These are phyloP conservation scores for Kazachstania psychrophila DNA, from an alignment of 805 yeast genomes.

Conservation along the genomic window DNA sequence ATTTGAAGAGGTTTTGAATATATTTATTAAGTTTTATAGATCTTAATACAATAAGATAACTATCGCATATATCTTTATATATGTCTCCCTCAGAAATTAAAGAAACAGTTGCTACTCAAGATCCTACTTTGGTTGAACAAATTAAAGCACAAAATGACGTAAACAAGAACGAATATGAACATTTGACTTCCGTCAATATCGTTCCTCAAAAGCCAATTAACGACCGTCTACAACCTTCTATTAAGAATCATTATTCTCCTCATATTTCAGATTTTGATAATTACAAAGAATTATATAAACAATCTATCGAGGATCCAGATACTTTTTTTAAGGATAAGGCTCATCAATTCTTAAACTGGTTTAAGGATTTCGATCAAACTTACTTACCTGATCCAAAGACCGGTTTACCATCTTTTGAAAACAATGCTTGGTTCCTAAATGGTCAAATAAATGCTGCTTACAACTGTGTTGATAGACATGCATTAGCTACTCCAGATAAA, in stretches of 20 bases:
- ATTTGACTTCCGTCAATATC: conserved; percentile 20
- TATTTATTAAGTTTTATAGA: no score
- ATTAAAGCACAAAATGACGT: not conserved
- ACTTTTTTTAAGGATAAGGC: conserved; percentile 75
- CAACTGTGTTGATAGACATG: conserved; percentile 79
- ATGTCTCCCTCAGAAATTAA: conserved; percentile 1
- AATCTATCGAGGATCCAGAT: conserved; percentile 73
- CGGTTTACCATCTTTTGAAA: conserved; percentile 33
- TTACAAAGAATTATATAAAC: conserved; percentile 57
- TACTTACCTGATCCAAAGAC: conserved; percentile 31
- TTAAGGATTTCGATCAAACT: conserved; percentile 57
- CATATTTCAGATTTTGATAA: conserved; percentile 40
- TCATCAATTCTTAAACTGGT: conserved; percentile 67
- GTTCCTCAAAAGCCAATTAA: conserved; percentile 17
- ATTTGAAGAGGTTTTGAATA: no score
- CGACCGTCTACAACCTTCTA: conserved; percentile 14
- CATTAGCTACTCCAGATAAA: conserved; percentile 58
- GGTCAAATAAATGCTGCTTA: conserved; percentile 75
- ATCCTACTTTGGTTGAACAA: not conserved
- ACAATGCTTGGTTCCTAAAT: conserved; percentile 67
- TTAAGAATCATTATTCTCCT: conserved; percentile 36
- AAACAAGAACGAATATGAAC: conserved; percentile 6
- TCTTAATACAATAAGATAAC: no score
- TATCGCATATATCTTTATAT: not conserved
- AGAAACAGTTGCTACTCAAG: not conserved